phyloP scores from a whole-genome alignment of 352 stramenopile species.

The Elongisporangium prolatum region DNA sequence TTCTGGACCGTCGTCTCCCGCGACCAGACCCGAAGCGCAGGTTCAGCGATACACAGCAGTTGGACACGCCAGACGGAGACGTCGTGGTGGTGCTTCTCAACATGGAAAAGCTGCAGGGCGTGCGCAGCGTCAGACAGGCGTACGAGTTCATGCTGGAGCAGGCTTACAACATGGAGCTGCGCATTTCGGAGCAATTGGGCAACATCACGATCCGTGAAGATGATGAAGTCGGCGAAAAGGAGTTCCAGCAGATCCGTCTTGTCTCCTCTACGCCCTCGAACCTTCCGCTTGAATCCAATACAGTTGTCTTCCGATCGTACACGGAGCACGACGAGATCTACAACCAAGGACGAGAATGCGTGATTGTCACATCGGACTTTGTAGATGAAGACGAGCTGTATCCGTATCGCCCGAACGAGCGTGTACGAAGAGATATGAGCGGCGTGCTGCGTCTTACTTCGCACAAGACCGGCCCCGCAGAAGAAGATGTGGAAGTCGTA shows the following conservation, averaged over 20 bases:
- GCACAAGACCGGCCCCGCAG: not conserved
- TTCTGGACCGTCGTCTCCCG: slow-evolving; percentile 23
- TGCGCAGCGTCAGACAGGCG: slow-evolving; percentile 28
- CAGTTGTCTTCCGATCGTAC: slow-evolving; percentile 14
- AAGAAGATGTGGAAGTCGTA: slow-evolving; percentile 20
- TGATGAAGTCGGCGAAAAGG: slow-evolving; percentile 31
- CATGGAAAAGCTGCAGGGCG: slow-evolving; percentile 32
- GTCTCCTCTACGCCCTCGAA: slow-evolving; percentile 18
- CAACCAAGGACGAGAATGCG: slow-evolving; percentile 12
- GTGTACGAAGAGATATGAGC: slow-evolving; percentile 25
- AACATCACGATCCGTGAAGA: slow-evolving; percentile 74
- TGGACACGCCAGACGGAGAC: slow-evolving; percentile 31
- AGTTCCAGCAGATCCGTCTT: slow-evolving; percentile 31
- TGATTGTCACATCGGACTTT: slow-evolving; percentile 21
- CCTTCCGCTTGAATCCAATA: slow-evolving; percentile 21
- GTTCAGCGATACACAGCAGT: slow-evolving; percentile 37
- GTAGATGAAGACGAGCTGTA: slow-evolving; percentile 24
- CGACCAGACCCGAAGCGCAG: slow-evolving; percentile 14
- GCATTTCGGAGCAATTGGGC: slow-evolving; percentile 56
- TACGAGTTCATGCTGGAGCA: slow-evolving; percentile 34
- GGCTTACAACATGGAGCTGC: slow-evolving; percentile 59
- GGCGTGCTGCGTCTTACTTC: slow-evolving; percentile 7
- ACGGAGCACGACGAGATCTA: not conserved
- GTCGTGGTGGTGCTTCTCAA: slow-evolving; percentile 39
- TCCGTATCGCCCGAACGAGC: slow-evolving; percentile 15